phyloP scores from a whole-genome alignment of 768 basidiomycete species.

The Rhizopogon rudus region DNA sequence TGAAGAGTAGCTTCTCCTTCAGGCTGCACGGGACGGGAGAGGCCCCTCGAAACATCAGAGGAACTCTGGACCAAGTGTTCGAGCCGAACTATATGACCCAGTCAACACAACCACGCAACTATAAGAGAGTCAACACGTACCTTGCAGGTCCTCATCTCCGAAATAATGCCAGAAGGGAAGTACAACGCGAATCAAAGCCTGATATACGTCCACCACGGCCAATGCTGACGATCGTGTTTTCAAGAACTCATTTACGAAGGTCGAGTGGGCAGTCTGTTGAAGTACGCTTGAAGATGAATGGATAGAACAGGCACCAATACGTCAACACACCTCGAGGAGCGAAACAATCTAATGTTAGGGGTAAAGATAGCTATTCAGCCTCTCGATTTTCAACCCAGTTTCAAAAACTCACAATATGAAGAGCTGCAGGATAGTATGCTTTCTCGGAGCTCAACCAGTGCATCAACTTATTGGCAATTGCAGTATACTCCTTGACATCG shows the following conservation, averaged over 20 bases:
- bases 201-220: background rate
- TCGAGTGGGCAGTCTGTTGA: conserved; percentile 18
- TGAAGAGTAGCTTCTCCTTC: background rate
- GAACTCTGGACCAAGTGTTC: background rate
- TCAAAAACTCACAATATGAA: conserved; percentile 38
- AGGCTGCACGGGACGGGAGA: background rate
- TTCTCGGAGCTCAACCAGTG: conserved; percentile 42
- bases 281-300: conserved; percentile 4
- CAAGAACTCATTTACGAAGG: conserved; percentile 11
- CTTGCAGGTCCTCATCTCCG: conserved; percentile 16
- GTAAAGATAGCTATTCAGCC: conserved; percentile 4
- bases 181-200: conserved; percentile 13
- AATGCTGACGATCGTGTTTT: conserved; percentile 1
- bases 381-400: background rate
- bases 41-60: background rate
- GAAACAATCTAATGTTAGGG: conserved; percentile 40
- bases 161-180: conserved; percentile 17
- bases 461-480: conserved; percentile 32
- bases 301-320: conserved; percentile 21
- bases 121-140: conserved; percentile 7
- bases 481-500: conserved; percentile 17
- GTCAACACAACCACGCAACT: background rate
- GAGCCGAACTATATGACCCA: background rate
- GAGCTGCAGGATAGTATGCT: conserved; percentile 49
- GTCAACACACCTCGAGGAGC: conserved; percentile 39